Evolutionary conservation across 345 rosid species (phyloP).

Genomic region (Cardamine resedifolia): DNA sequence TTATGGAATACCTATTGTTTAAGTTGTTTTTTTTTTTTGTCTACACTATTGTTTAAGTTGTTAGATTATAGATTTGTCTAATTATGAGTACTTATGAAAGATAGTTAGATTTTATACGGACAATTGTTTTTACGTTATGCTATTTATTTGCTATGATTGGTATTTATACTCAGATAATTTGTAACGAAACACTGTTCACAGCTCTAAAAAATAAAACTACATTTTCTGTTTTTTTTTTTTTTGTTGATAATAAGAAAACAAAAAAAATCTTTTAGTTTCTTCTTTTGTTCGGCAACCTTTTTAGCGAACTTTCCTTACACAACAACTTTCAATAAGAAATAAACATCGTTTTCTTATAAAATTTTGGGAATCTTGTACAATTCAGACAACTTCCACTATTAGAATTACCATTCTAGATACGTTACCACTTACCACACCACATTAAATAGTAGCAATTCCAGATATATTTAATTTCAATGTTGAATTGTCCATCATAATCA

Average conservation of each 20-base stretch:
- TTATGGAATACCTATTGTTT: background rate
- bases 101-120: background rate
- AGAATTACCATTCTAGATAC: background rate
- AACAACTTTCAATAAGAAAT: background rate
- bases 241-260: background rate
- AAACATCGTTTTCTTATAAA: background rate
- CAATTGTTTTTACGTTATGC: background rate
- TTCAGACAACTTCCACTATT: constrained; percentile 2
- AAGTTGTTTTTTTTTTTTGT: too few species aligned
- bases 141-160: background rate
- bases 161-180: background rate
- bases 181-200: background rate
- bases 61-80: background rate
- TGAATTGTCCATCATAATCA: background rate
- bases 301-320: constrained; percentile 3
- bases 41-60: too few species aligned
- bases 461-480: too few species aligned
- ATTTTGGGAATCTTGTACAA: background rate
- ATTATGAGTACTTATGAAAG: background rate
- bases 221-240: too few species aligned
- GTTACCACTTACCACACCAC: background rate
- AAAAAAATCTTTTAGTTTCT: background rate
- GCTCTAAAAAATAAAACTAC: background rate
- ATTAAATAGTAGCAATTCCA: background rate
- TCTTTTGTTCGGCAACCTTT: background rate